Conservation (phyloP, 305 asterid genomes). For the Fraxinus xanthoxyloides region DNA sequence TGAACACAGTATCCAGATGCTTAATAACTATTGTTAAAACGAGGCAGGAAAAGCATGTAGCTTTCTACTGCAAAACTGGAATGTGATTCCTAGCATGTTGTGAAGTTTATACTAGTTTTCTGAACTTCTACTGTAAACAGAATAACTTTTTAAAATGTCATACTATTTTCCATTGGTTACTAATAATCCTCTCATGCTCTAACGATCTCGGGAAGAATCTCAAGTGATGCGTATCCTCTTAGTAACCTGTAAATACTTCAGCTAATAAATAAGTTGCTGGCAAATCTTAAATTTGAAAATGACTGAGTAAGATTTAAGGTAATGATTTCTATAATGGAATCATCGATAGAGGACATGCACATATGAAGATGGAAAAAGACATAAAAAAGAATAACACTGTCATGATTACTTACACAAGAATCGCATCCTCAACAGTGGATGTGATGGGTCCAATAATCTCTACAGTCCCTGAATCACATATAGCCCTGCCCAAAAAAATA, state of each 20-base stretch:
- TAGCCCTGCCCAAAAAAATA: conserved; percentile 48
- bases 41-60: background rate
- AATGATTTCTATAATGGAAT: background rate
- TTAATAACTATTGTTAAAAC: background rate
- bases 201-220: background rate
- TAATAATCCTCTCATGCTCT: background rate
- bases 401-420: conserved; percentile 74
- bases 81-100: background rate
- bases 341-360: background rate
- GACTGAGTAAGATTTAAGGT: background rate
- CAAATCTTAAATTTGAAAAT: background rate
- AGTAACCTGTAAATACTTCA: background rate
- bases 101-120: background rate
- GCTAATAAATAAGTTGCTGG: background rate
- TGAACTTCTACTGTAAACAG: background rate
- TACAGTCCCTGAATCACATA: conserved; percentile 91
- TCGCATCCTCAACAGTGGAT: conserved; percentile 80
- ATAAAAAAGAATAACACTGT: conserved; percentile 12
- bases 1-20: background rate
- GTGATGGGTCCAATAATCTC: conserved; percentile 93
- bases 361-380: conserved; percentile 10
- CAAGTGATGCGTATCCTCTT: background rate
- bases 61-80: background rate
- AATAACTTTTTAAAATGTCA: background rate
- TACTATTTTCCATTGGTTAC: background rate